Conservation (phyloP, 768 basidiomycete genomes). For the Ephemerocybe angulata region DNA sequence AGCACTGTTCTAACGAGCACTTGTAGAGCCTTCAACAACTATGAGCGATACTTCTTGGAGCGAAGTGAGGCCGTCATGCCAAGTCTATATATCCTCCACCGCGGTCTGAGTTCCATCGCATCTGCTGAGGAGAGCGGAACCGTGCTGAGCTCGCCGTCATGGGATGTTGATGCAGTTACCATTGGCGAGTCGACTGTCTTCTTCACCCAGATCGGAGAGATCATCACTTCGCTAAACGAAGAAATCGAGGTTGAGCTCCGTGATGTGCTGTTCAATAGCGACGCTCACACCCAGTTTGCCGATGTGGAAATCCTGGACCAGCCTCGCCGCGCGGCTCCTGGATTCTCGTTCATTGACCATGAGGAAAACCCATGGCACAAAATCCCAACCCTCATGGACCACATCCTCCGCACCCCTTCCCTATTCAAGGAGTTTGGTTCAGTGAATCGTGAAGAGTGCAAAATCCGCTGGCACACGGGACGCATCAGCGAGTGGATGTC, state of each 20-base stretch:
- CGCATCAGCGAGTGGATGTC: neutral
- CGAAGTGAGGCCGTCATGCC: conserved; percentile 7
- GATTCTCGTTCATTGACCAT: conserved; percentile 3
- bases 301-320: neutral
- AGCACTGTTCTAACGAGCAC: neutral
- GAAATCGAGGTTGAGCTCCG: neutral
- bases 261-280: neutral
- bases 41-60: neutral
- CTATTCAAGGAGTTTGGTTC: neutral
- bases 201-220: neutral
- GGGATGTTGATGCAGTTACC: neutral
- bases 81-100: conserved; percentile 13
- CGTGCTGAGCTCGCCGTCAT: conserved; percentile 4
- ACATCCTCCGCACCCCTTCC: neutral
- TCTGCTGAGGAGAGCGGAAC: conserved; percentile 12
- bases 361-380: neutral
- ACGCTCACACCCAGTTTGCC: neutral
- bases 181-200: neutral
- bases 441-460: neutral
- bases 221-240: neutral
- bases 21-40: neutral
- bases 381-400: neutral
- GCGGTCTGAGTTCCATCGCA: conserved; percentile 2
- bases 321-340: neutral
- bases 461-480: neutral